These are phyloP conservation scores for Aphanomyces invadans DNA, from an alignment of 352 stramenopile species.

Conservation along the genomic window DNA sequence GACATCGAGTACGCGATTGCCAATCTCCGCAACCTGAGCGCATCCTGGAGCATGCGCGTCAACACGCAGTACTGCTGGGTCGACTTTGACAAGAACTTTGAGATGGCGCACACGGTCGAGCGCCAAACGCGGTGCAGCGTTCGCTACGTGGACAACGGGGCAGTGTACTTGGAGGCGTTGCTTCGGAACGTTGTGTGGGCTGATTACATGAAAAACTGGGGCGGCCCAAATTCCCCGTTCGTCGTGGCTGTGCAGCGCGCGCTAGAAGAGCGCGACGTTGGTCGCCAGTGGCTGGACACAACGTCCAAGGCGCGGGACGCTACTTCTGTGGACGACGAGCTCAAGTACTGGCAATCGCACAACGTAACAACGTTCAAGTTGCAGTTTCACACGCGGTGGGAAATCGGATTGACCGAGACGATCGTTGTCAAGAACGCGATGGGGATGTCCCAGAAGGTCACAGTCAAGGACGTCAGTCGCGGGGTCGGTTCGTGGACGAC, in stretches of 20 bases:
- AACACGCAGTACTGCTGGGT: constrained; percentile 18
- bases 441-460: not conserved
- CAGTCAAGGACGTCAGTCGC: not conserved
- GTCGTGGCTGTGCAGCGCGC: not conserved
- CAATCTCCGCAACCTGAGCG: not conserved
- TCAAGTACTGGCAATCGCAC: not conserved
- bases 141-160: not conserved
- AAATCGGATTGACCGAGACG: not conserved
- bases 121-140: not conserved
- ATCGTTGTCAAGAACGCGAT: constrained; percentile 2
- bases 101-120: constrained; percentile 6
- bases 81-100: constrained; percentile 14
- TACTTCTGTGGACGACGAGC: constrained; percentile 1
- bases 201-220: not conserved
- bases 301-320: not conserved
- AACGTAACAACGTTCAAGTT: not conserved
- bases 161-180: constrained; percentile 13
- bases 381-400: constrained; percentile 1
- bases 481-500: not conserved
- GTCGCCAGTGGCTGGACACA: not conserved
- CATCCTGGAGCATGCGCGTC: not conserved
- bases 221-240: not conserved
- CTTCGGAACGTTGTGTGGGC: not conserved
- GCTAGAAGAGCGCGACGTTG: not conserved
- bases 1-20: constrained; percentile 3